Base-by-base conservation (phyloP, 1,139 yeast species). In the Wickerhamiella infanticola region DNA sequence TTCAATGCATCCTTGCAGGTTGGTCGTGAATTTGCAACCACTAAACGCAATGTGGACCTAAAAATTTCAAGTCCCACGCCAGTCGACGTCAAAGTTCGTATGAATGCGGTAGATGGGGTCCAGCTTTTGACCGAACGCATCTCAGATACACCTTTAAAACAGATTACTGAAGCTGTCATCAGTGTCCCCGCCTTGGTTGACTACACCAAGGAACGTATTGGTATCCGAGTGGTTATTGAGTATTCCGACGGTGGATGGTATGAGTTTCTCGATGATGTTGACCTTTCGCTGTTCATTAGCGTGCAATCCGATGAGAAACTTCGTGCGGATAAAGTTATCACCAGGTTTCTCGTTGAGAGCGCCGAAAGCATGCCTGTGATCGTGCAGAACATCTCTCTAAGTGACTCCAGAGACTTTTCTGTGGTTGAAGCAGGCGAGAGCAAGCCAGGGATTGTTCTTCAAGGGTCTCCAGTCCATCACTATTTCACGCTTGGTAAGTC, bases 401-500 rank as follows among this genome's bases (percentile, higher is more conserved):
- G 57, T 1, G 66, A 70, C 1, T 58, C 65, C 3, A 66, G 63
- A 0, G 63, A 66, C 38, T 78, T 69, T 52, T 54, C 54, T 0
- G 70, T 77, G 0, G 58, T 63, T 5, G 63, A 71, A 13, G 51
- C 63, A 3, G 51, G 54, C 13, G 55, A 61, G 4, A 61, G 67
- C 1, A 51, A 53, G 4, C 50, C 52, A 13, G 57, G 75, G 24
- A 63, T 79, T 35, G 78, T 84, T 0, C 75, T 73, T 56, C 74
- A 74, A 3, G 85, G 79, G n/a, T 86, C 82, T 48, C 82, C 86
- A 0, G 75, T 77, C 0, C 70, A 77, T 1, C 72, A 72, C 43
- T 76, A 80, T 49, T 83, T 73, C 59, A 69, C 72, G 44, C 69
- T 81, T 25, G 60, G 59, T 31, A 62, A 58, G 35, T 48, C 42